A percentile compares a stretch with the other conserved stretches of the same genome.
Evolutionary conservation across 2,329 filamentous ascomycete genomes (phyloP).

Genomic region (Hymenoscyphus repandus): DNA sequence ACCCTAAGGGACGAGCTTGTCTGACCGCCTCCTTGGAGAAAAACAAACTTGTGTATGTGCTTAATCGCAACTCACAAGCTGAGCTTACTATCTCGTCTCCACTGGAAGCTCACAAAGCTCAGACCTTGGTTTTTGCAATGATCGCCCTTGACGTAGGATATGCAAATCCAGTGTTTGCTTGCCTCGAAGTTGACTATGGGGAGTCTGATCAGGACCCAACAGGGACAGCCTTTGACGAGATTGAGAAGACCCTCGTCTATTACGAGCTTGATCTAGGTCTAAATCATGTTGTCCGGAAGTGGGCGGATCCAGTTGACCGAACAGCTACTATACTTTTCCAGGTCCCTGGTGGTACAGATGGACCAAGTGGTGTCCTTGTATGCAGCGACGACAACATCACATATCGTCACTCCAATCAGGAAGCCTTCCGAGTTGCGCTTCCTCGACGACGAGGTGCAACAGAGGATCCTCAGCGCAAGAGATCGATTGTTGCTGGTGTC

Average conservation of each 20-base stretch:
- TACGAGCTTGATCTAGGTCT: conserved; percentile 95
- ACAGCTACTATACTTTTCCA: conserved; percentile 89
- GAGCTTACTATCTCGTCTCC: conserved; percentile 96
- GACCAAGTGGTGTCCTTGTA: conserved; percentile 89
- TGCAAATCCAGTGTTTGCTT: conserved; percentile 93
- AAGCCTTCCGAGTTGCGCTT: conserved; percentile 82
- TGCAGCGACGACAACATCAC: conserved; percentile 93
- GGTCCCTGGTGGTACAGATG: conserved; percentile 88
- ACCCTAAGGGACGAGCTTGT: conserved; percentile 93
- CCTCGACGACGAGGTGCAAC: conserved; percentile 81
- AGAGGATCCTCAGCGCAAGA: conserved; percentile 87
- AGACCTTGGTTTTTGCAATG: conserved; percentile 83
- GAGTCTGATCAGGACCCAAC: conserved; percentile 88
- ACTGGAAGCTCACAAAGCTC: conserved; percentile 89
- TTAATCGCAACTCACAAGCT: conserved; percentile 91
- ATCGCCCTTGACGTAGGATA: conserved; percentile 92
- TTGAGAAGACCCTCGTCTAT: conserved; percentile 90
- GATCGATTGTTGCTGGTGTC: conserved; percentile 82
- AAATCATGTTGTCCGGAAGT: conserved; percentile 95
- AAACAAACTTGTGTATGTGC: conserved; percentile 98
- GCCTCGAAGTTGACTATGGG: conserved; percentile 87
- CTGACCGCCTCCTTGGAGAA: conserved; percentile 94
- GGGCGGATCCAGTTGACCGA: conserved; percentile 89
- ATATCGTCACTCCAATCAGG: conserved; percentile 94
- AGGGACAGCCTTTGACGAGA: conserved; percentile 71